Percentiles rank a stretch among this genome's conserved stretches.
Conservation (phyloP, 129 eudicot genomes). For the Silybum marianum region DNA sequence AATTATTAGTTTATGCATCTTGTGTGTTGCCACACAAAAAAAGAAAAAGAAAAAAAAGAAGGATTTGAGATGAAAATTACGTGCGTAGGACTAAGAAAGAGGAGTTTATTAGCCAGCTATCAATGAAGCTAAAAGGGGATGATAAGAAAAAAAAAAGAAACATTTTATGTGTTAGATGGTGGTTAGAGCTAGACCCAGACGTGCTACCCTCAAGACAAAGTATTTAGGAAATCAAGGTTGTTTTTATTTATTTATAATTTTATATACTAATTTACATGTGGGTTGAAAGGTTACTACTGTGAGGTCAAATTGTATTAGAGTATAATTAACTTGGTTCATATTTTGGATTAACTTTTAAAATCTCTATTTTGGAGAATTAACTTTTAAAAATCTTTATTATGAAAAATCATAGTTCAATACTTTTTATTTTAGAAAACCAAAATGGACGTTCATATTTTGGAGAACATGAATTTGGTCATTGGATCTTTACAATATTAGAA, state of each 20-base stretch:
- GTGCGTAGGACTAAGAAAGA: slow-evolving; percentile 22
- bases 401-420: too few species aligned
- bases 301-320: too few species aligned
- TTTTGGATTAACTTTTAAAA: too few species aligned
- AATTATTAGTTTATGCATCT: too few species aligned
- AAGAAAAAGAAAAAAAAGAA: neutral
- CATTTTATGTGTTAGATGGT: neutral
- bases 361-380: too few species aligned
- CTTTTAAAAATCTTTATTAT: too few species aligned
- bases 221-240: neutral
- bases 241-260: too few species aligned
- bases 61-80: slow-evolving; percentile 12
- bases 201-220: neutral
- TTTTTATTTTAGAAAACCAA: neutral
- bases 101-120: slow-evolving; percentile 21
- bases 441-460: neutral
- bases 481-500: too few species aligned
- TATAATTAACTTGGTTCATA: too few species aligned
- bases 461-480: neutral
- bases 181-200: neutral
- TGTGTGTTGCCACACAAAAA: neutral
- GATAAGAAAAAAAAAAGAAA: neutral
- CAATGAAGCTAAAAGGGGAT: slow-evolving; percentile 9
- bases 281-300: neutral
- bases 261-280: neutral